A percentile compares a stretch with the other conserved stretches of the same genome.
Evolutionary conservation across 2,329 filamentous ascomycete species (phyloP).

Genomic region (Blastomyces gilchristii): DNA sequence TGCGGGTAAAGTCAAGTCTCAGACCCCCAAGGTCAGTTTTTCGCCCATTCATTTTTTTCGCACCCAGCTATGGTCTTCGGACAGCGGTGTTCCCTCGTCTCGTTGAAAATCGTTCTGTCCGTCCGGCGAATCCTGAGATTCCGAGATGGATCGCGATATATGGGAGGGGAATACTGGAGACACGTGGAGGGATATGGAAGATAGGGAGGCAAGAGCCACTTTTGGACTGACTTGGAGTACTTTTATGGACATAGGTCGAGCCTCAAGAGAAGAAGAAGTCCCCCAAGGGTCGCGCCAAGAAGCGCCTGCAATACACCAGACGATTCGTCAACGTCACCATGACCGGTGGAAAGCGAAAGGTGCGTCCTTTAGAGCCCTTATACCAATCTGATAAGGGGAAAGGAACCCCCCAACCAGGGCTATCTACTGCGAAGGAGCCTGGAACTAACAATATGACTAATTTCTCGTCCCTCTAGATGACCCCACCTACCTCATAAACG

Average conservation of each 20-base stretch:
- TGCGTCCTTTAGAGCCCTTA: not conserved
- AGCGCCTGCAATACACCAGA: constrained; percentile 91
- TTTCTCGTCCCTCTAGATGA: constrained; percentile 50
- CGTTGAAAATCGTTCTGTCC: not conserved
- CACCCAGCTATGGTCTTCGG: not conserved
- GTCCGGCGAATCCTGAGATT: not conserved
- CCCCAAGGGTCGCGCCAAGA: constrained; percentile 94
- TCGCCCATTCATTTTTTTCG: not conserved
- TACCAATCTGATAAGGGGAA: not conserved
- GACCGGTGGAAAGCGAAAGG: constrained; percentile 5
- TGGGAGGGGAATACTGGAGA: not conserved
- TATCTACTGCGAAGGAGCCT: not conserved
- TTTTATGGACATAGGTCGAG: constrained; percentile 54
- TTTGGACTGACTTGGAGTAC: constrained; percentile 1
- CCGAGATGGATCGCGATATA: not conserved
- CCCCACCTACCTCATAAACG: constrained; percentile 63
- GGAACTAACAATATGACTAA: constrained; percentile 8
- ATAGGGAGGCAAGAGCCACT: not conserved
- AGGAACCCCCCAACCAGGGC: not conserved
- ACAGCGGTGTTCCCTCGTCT: not conserved
- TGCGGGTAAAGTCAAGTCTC: constrained; percentile 65
- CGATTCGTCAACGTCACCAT: constrained; percentile 83
- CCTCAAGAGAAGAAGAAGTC: constrained; percentile 91
- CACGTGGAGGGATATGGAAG: not conserved
- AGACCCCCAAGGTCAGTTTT: constrained; percentile 37